Evolutionary conservation across 2,329 filamentous ascomycete species (phyloP).

Genomic region (Colletotrichum cordylinicola): DNA sequence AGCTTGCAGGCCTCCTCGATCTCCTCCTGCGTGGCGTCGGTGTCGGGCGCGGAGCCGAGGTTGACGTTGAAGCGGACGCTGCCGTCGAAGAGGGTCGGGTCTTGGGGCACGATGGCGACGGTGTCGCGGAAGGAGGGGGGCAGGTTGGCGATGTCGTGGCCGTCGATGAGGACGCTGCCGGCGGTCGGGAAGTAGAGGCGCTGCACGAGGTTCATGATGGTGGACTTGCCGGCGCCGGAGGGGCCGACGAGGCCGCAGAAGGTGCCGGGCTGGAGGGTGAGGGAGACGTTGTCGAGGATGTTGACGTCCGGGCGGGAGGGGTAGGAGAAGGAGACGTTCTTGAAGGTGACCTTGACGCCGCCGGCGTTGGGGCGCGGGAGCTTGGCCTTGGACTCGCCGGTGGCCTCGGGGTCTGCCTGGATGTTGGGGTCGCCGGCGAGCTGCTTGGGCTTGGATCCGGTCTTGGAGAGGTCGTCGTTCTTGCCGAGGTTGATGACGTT

Average conservation of each 20-base stretch:
- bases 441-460: neutral
- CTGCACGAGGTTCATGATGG: constrained; percentile 53
- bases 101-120: constrained; percentile 63
- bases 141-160: constrained; percentile 45
- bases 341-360: constrained; percentile 52
- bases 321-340: constrained; percentile 64
- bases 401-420: constrained; percentile 52
- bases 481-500: constrained; percentile 33
- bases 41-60: constrained; percentile 59
- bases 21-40: constrained; percentile 62
- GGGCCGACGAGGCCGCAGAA: constrained; percentile 50
- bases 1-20: constrained; percentile 71
- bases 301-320: constrained; percentile 60
- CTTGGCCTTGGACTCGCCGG: constrained; percentile 26
- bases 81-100: constrained; percentile 63
- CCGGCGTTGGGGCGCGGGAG: constrained; percentile 23
- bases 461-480: constrained; percentile 32
- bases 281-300: constrained; percentile 47
- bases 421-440: constrained; percentile 42
- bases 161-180: constrained; percentile 58
- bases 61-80: constrained; percentile 61
- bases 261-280: constrained; percentile 41
- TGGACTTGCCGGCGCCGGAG: constrained; percentile 53
- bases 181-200: constrained; percentile 58
- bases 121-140: constrained; percentile 50